A percentile compares a stretch with the other conserved stretches of the same genome.
phyloP scores from a whole-genome alignment of 1,139 yeast genomes.

The Scheffersomyces parashehatae region DNA sequence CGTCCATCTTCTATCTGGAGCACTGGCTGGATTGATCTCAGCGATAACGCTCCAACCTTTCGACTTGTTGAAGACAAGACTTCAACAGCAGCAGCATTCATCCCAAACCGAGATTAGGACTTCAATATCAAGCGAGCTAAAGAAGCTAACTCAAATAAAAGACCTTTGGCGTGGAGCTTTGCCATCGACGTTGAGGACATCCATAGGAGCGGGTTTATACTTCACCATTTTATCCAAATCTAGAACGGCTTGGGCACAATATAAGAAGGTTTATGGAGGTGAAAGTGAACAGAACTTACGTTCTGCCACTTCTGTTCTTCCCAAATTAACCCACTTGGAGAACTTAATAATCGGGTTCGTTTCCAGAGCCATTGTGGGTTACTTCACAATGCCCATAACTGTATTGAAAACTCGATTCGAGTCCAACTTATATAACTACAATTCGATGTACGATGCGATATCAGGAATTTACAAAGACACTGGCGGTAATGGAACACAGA shows the following conservation, averaged over 20 bases:
- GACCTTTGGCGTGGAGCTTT: constrained; percentile 92
- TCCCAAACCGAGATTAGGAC: constrained; percentile 32
- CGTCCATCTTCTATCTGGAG: constrained; percentile 77
- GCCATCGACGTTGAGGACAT: constrained; percentile 87
- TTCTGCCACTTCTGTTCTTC: constrained; percentile 46
- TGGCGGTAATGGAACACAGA: constrained; percentile 24
- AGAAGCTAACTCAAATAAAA: constrained; percentile 44
- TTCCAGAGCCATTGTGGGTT: constrained; percentile 81
- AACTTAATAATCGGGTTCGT: constrained; percentile 77
- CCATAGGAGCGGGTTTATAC: constrained; percentile 88
- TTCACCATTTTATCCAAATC: constrained; percentile 68
- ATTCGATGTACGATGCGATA: constrained; percentile 63
- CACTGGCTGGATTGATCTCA: constrained; percentile 81
- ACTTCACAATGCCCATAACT: constrained; percentile 96
- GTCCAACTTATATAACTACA: constrained; percentile 70
- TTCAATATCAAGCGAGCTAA: constrained; percentile 43
- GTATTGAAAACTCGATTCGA: constrained; percentile 89
- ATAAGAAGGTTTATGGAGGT: constrained; percentile 14
- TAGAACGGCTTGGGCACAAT: constrained; percentile 52
- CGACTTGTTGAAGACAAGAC: constrained; percentile 83
- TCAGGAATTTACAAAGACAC: constrained; percentile 53
- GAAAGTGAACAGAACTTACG: not conserved
- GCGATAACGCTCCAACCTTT: constrained; percentile 85
- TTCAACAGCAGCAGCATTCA: constrained; percentile 66
- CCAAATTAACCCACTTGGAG: constrained; percentile 67